Conservation (phyloP, 148 eudicot species). For the Heliosperma pusillum region DNA sequence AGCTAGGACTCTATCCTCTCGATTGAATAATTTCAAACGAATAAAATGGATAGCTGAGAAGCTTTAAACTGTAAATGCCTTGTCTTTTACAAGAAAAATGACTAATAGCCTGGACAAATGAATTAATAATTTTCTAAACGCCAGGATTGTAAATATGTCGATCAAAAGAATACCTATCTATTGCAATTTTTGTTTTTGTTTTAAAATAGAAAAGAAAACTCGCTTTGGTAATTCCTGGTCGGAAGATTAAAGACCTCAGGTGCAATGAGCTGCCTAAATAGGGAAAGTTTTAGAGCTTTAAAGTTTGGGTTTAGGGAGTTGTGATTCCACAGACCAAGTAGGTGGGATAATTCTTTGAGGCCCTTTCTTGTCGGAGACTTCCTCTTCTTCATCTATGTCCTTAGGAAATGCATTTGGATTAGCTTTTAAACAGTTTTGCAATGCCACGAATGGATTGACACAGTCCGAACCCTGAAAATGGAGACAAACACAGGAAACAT, state of each 20-base stretch:
- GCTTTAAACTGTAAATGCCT: neutral
- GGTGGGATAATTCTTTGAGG: conserved; percentile 64
- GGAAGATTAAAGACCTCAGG: neutral
- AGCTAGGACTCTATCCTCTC: neutral
- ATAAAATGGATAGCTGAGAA: neutral
- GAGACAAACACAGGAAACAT: neutral
- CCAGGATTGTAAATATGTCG: neutral
- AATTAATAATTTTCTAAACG: neutral
- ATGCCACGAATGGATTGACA: conserved; percentile 74
- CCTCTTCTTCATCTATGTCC: conserved; percentile 53
- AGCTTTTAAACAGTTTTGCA: conserved; percentile 71
- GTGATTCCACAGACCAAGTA: conserved; percentile 52
- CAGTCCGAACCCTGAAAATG: conserved; percentile 75
- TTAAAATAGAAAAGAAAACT: neutral
- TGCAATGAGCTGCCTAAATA: neutral
- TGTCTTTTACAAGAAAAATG: neutral
- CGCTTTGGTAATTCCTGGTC: neutral
- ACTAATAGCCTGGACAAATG: neutral
- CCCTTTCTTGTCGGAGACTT: conserved; percentile 36
- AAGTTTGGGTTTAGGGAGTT: conserved; percentile 44
- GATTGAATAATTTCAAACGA: neutral
- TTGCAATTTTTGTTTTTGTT: too few species aligned
- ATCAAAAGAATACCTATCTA: conserved; percentile 1
- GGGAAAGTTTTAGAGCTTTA: conserved; percentile 14
- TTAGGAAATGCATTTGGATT: conserved; percentile 81